Evolutionary conservation across 2,329 filamentous ascomycete genomes (phyloP), one percentile per base, ranked within the genome.

Genomic region (Fusarium pseudograminearum): DNA sequence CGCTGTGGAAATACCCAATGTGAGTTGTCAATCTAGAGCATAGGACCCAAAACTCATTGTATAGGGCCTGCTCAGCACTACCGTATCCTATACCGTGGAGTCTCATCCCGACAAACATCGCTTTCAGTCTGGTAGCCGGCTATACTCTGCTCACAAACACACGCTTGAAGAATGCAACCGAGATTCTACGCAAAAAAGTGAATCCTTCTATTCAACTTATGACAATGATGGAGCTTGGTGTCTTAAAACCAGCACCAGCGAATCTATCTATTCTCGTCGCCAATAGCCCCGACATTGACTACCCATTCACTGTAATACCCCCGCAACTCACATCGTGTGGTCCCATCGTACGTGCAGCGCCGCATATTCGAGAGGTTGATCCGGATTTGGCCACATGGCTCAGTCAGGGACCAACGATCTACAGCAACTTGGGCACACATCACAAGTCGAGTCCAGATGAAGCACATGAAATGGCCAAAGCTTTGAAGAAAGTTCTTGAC

Each of bases 1-100:
- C 48, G 1, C 1, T 57, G 1, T 57, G 48, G 48, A 55, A 57
- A 18, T 57, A 57, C 0, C 48, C 48, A 3, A 57, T 57, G 28
- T 20, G 15, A 55, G 47, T 26, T 3, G 1, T 6, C 2, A 1
- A 3, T 6, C 2, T 5, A 4, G 5, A 5, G 2, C 1, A 4
- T 4, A n/a, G n/a, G n/a, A n/a, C 4, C 1, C 4, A 4, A 20
- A 10, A n/a, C 26, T 5, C 1, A 1, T 5, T 0, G 0, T 8
- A 2, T 12, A 57, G 48, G 30, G 54, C 48, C 1, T 57, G 34
- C 5, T 57, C 48, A 4, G 54, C 54, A 7, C 12, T 57, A 0
- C 34, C 48, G 1, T 57, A 33, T 55, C 48, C 54, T 0, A 57
- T 57, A 57, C 54, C 54, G 2, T 55, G 47, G 47, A 41, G 4